Conservation (phyloP, 257 asterid genomes). For the Capsicum rhomboideum region DNA sequence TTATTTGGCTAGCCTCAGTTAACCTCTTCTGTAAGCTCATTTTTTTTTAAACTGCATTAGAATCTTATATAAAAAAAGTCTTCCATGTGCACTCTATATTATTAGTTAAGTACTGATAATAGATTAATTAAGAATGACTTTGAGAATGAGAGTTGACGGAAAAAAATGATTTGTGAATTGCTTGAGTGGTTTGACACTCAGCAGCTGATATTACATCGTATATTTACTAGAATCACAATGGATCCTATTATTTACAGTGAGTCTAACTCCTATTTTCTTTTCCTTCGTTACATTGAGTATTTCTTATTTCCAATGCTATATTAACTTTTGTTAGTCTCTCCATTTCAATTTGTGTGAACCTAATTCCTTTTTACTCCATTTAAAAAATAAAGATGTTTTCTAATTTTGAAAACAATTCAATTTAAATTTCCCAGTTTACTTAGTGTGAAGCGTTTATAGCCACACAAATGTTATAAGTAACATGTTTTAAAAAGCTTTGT, state of each 20-base stretch:
- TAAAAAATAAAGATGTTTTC: not conserved
- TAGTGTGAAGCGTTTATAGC: not conserved
- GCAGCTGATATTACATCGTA: not conserved
- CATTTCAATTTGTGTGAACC: not conserved
- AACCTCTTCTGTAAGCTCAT: not conserved
- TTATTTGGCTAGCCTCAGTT: not conserved
- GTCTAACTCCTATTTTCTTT: not conserved
- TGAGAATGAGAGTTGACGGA: not conserved
- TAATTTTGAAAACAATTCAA: not conserved
- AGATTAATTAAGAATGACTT: not conserved
- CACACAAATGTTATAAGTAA: not conserved
- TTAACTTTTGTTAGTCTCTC: not conserved
- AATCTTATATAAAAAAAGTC: not conserved
- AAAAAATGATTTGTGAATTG: not conserved
- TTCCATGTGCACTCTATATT: not conserved
- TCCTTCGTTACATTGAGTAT: not conserved
- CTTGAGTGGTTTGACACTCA: not conserved
- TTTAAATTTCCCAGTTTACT: not conserved
- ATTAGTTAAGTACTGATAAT: not conserved
- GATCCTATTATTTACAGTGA: not conserved
- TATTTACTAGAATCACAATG: not conserved
- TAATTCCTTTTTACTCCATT: not conserved
- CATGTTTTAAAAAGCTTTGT: not conserved
- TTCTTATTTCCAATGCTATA: not conserved
- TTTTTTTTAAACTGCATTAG: not conserved